These are phyloP conservation scores for Rosa hybrid DNA, from an alignment of 331 rosid genomes.

Conservation along the genomic window DNA sequence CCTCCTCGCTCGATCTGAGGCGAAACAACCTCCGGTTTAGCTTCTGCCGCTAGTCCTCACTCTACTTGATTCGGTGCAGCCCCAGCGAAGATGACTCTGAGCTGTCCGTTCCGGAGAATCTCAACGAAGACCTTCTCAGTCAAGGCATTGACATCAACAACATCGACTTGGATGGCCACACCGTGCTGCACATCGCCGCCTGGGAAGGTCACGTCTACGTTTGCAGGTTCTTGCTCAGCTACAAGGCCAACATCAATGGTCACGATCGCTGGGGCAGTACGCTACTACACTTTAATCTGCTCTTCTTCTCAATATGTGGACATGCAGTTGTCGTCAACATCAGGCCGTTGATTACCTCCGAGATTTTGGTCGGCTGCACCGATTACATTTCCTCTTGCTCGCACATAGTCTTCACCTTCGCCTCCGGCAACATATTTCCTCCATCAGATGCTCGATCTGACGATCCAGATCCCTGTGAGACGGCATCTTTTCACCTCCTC, in stretches of 20 bases:
- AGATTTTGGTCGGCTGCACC: no score
- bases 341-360: no score
- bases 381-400: no score
- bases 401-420: no score
- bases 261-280: constrained; percentile 99
- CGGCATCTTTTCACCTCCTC: no score
- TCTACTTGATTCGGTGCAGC: constrained; percentile 78
- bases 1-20: constrained; percentile 66
- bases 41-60: constrained; percentile 89
- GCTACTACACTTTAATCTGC: constrained; percentile 22
- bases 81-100: constrained; percentile 30
- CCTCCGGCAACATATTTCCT: no score
- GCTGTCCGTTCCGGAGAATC: constrained; percentile 13
- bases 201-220: constrained; percentile 92
- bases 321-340: no score
- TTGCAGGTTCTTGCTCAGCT: constrained; percentile 65
- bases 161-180: constrained; percentile 94
- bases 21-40: constrained; percentile 74
- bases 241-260: constrained; percentile 87
- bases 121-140: constrained; percentile 68
- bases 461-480: no score
- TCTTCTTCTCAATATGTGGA: background rate
- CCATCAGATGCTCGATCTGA: no score
- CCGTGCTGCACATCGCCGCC: constrained; percentile 86
- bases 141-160: constrained; percentile 89